Evolutionary conservation across 257 asterid genomes (phyloP), one percentile per base, ranked within the genome.

Genomic region (Solanum tarijense): DNA sequence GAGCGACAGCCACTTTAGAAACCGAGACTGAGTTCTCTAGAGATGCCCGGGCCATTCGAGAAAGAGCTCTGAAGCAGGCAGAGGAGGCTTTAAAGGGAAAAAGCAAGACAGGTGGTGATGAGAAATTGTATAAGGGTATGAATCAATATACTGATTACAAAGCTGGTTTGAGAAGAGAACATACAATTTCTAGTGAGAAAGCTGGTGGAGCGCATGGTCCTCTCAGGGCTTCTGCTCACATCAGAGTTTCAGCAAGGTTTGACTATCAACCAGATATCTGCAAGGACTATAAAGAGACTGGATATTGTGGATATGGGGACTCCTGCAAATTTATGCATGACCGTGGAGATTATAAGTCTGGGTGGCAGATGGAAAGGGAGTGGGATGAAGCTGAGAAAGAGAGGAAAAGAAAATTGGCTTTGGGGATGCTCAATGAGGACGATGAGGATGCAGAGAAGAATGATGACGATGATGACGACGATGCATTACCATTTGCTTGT

Each of bases 241-340:
- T 96, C 85, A 93, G 99, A 88, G 98, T 96, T 69, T 96, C 99
- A 1, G 98, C 98, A 2, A 94, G 99, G 90, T 97, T 97, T 66
- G 99, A 97, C 79, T 97, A 96, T 90, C 99, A 97, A 93, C 99
- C 98, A 1, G 99, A 97, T 86, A 95, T 97, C 52, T 97, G 99
- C 78, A 97, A 97, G 89, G 99, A 97, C 88, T 94, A 96, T 89
- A 96, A 97, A 86, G 99, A 96, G 90, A 97, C 98, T 14, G 98
- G 99, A 36, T 96, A 96, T 88, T 97, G 99, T 91, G 99, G 99
- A 68, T 96, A 97, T 86, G 99, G 99, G 25, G 99, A 97, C 92
- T 89, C 99, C 1, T 96, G 99, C 90, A 97, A 97, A 92, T 96
- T 97, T 89, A 93, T 96, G 99, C 99, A 97, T 81, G 99, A 96